These are phyloP conservation scores for Podaxis sp. DNA, from an alignment of 768 basidiomycete genomes.

Conservation along the genomic window DNA sequence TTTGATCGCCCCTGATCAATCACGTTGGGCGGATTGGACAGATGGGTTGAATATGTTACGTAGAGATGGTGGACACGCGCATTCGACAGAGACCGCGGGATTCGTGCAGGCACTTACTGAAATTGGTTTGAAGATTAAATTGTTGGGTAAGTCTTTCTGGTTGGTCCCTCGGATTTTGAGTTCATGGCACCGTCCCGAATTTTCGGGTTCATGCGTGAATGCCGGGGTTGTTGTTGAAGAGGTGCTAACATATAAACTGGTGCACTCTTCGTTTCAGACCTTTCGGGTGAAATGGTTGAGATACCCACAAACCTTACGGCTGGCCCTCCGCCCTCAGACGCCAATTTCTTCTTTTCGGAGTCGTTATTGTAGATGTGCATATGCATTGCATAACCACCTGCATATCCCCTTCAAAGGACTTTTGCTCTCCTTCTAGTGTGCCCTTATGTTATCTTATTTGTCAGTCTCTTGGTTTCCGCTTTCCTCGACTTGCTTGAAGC, in stretches of 20 bases:
- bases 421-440: neutral
- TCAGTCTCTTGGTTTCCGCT: neutral
- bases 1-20: constrained; percentile 73
- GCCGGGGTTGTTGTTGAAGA: neutral
- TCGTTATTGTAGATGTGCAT: neutral
- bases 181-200: neutral
- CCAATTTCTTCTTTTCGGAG: constrained; percentile 87
- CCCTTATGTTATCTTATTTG: neutral
- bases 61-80: constrained; percentile 76
- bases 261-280: constrained; percentile 45
- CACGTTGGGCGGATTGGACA: constrained; percentile 91
- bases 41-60: constrained; percentile 89
- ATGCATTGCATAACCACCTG: neutral
- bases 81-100: constrained; percentile 81
- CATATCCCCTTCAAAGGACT: neutral
- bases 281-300: constrained; percentile 87
- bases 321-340: constrained; percentile 77
- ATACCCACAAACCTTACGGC: constrained; percentile 78
- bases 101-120: constrained; percentile 88
- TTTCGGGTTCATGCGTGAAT: neutral
- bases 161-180: neutral
- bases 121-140: constrained; percentile 88
- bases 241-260: neutral
- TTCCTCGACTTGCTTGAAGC: neutral
- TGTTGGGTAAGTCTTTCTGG: constrained; percentile 57